A percentile compares a stretch with the other conserved stretches of the same genome.
These are phyloP conservation scores for Tilletia walkeri DNA, from an alignment of 1,284 basidiomycete genomes.

Conservation along the genomic window DNA sequence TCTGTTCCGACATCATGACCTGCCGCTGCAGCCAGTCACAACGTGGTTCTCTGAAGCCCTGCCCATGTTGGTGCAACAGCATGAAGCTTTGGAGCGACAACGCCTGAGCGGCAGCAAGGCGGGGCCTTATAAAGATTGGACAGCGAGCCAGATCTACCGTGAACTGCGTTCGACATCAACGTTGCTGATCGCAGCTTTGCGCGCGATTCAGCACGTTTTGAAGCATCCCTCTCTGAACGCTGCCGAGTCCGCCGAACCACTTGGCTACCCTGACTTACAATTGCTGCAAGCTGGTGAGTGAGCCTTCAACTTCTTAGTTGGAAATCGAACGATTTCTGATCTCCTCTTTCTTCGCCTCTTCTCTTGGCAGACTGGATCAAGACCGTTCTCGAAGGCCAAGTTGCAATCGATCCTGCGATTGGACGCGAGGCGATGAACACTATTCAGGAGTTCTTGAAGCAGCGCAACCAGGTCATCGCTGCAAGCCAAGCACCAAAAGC, in stretches of 20 bases:
- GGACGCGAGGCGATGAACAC: slow-evolving; percentile 65
- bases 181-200: slow-evolving; percentile 56
- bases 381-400: slow-evolving; percentile 63
- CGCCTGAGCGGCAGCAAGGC: slow-evolving; percentile 25
- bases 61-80: slow-evolving; percentile 65
- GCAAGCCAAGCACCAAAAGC: slow-evolving; percentile 20
- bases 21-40: slow-evolving; percentile 64
- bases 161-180: slow-evolving; percentile 20
- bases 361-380: slow-evolving; percentile 65
- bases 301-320: no score
- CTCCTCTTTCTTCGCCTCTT: not conserved
- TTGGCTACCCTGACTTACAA: slow-evolving; percentile 67
- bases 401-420: slow-evolving; percentile 61
- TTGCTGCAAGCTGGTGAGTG: slow-evolving; percentile 66
- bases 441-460: slow-evolving; percentile 68
- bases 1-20: slow-evolving; percentile 65
- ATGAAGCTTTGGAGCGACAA: slow-evolving; percentile 48
- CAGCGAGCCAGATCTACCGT: slow-evolving; percentile 8
- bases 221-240: slow-evolving; percentile 61
- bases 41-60: slow-evolving; percentile 71
- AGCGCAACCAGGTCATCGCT: slow-evolving; percentile 63
- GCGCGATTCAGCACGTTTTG: slow-evolving; percentile 67
- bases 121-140: slow-evolving; percentile 8
- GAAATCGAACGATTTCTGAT: not conserved
- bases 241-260: slow-evolving; percentile 22